Percentiles rank a stretch among this genome's conserved stretches.
phyloP scores from a whole-genome alignment of 108 stramenopile genomes.

The Nitzschia inconspicua region DNA sequence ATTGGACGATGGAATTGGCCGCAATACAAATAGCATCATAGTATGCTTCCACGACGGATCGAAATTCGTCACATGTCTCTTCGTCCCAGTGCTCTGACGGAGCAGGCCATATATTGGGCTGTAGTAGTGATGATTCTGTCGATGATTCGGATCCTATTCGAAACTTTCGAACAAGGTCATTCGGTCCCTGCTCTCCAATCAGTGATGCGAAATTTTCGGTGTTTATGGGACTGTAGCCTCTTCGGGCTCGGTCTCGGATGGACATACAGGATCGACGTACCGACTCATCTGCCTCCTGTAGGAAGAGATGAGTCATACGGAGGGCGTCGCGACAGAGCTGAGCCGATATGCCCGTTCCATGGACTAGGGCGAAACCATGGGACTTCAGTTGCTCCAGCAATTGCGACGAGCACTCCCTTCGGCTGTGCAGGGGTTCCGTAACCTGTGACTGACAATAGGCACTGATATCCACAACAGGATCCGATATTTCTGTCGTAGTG shows the following conservation, averaged over 20 bases:
- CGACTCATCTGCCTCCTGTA: slow-evolving; percentile 61
- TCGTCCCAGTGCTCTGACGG: slow-evolving; percentile 37
- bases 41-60: slow-evolving; percentile 42
- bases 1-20: slow-evolving; percentile 47
- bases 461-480: slow-evolving; percentile 38
- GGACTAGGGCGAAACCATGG: slow-evolving; percentile 59
- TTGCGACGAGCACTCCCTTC: slow-evolving; percentile 24
- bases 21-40: slow-evolving; percentile 37
- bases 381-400: slow-evolving; percentile 33
- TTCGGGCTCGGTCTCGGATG: slow-evolving; percentile 58
- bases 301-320: slow-evolving; percentile 36
- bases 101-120: slow-evolving; percentile 65
- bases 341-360: slow-evolving; percentile 36
- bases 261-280: slow-evolving; percentile 63
- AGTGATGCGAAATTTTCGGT: slow-evolving; percentile 75
- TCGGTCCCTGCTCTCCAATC: slow-evolving; percentile 56
- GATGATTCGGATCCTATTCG: slow-evolving; percentile 43
- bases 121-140: slow-evolving; percentile 39
- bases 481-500: slow-evolving; percentile 1
- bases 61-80: slow-evolving; percentile 31
- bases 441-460: slow-evolving; percentile 30
- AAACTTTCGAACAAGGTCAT: slow-evolving; percentile 75
- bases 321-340: slow-evolving; percentile 51
- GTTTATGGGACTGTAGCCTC: slow-evolving; percentile 68
- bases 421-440: background rate